Conservation (phyloP, 2,329 filamentous ascomycete genomes). For the Cercospora brassicicola region DNA sequence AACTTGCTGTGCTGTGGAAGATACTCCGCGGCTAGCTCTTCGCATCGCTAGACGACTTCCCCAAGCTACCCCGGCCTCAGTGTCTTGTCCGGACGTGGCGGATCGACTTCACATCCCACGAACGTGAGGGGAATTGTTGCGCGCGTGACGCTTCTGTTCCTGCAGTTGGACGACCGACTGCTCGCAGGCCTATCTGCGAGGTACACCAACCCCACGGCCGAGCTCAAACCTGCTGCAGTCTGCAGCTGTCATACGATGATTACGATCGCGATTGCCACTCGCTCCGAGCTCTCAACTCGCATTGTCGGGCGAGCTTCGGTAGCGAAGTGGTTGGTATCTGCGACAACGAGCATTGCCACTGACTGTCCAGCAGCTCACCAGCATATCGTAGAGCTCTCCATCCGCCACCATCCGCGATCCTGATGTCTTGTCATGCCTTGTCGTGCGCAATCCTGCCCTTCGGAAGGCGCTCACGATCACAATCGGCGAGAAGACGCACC, state of each 20-base stretch:
- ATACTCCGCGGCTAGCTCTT: not conserved
- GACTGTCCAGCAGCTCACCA: not conserved
- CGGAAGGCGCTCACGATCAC: not conserved
- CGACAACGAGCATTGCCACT: not conserved
- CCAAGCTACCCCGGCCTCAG: not conserved
- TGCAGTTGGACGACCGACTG: not conserved
- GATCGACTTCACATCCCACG: not conserved
- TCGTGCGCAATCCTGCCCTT: not conserved
- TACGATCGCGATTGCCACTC: not conserved
- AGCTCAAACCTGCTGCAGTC: not conserved
- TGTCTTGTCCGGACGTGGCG: not conserved
- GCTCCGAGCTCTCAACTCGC: not conserved
- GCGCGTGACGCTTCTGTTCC: not conserved
- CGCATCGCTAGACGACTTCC: not conserved
- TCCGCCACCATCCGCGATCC: not conserved
- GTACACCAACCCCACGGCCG: not conserved
- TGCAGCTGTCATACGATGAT: not conserved
- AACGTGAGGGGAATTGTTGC: not conserved
- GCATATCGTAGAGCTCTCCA: not conserved
- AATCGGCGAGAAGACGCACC: not conserved
- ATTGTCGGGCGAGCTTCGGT: not conserved
- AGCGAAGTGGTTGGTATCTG: not conserved
- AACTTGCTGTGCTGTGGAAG: not conserved
- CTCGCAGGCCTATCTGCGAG: not conserved
- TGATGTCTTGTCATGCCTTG: not conserved